These are phyloP conservation scores for Phytophthora boehmeriae DNA, from an alignment of 352 stramenopile genomes.

Conservation along the genomic window DNA sequence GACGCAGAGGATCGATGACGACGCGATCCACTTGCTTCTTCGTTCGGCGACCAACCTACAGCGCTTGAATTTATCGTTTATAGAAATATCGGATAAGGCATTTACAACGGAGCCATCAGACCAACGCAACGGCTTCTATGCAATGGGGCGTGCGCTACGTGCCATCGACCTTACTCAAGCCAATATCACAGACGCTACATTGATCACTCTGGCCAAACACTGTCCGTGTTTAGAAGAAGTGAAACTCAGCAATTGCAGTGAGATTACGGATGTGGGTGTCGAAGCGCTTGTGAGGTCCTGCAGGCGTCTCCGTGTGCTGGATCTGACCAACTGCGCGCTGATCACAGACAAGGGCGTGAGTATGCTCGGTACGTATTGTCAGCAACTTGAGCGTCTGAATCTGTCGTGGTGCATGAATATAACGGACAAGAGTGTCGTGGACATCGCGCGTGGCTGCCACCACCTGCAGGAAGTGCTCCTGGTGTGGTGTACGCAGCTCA, in stretches of 20 bases:
- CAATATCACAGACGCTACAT: constrained; percentile 67
- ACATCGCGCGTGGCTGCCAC: constrained; percentile 67
- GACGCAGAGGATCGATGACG: constrained; percentile 67
- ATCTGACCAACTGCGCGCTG: constrained; percentile 84
- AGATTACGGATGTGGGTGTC: constrained; percentile 81
- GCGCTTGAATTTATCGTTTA: constrained; percentile 85
- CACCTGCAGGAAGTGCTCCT: constrained; percentile 68
- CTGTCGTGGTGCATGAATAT: constrained; percentile 91
- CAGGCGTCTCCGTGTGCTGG: constrained; percentile 51
- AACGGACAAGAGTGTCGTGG: constrained; percentile 82
- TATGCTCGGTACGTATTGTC: constrained; percentile 53
- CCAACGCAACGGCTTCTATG: constrained; percentile 48
- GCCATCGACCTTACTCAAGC: constrained; percentile 78
- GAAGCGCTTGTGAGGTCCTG: constrained; percentile 67
- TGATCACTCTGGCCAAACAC: constrained; percentile 66
- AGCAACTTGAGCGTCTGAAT: constrained; percentile 70
- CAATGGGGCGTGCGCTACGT: constrained; percentile 52
- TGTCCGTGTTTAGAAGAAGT: constrained; percentile 71
- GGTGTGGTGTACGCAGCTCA: constrained; percentile 88
- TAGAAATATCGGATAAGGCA: constrained; percentile 73
- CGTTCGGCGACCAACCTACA: constrained; percentile 61
- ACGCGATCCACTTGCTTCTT: constrained; percentile 74
- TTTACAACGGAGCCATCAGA: constrained; percentile 58
- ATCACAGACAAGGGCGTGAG: constrained; percentile 76
- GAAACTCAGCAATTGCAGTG: constrained; percentile 75